phyloP scores from a whole-genome alignment of 257 asterid genomes.

The Przewalskia tangutica region DNA sequence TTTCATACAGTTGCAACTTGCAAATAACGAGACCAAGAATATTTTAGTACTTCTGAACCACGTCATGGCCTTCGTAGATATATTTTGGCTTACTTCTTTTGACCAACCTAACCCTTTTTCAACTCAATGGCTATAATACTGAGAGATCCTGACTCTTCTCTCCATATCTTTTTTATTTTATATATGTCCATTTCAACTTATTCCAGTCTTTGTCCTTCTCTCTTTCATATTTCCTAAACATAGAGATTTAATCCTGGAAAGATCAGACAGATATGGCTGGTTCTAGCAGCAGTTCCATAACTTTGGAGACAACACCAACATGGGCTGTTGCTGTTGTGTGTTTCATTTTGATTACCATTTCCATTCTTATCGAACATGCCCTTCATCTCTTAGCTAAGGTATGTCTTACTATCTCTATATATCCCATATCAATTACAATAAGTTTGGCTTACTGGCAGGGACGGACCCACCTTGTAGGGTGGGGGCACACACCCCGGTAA shows the following conservation, averaged over 20 bases:
- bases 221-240: background rate
- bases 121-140: background rate
- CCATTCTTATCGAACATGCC: constrained; percentile 54
- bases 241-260: background rate
- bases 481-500: no score
- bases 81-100: background rate
- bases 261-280: background rate
- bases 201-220: background rate
- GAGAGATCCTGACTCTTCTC: background rate
- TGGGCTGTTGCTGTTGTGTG: constrained; percentile 72
- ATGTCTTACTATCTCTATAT: background rate
- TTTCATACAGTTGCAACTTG: no score
- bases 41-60: background rate
- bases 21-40: no score
- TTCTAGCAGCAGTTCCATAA: constrained; percentile 9
- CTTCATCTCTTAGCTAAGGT: constrained; percentile 64
- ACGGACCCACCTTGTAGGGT: no score
- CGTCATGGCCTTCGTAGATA: constrained; percentile 5
- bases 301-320: constrained; percentile 48
- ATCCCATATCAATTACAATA: background rate
- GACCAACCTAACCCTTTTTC: background rate
- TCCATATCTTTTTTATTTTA: background rate
- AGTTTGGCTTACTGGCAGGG: background rate
- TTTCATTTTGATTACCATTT: constrained; percentile 36
- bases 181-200: background rate